Conservation (phyloP, 345 rosid genomes). For the Sapria himalayana region DNA sequence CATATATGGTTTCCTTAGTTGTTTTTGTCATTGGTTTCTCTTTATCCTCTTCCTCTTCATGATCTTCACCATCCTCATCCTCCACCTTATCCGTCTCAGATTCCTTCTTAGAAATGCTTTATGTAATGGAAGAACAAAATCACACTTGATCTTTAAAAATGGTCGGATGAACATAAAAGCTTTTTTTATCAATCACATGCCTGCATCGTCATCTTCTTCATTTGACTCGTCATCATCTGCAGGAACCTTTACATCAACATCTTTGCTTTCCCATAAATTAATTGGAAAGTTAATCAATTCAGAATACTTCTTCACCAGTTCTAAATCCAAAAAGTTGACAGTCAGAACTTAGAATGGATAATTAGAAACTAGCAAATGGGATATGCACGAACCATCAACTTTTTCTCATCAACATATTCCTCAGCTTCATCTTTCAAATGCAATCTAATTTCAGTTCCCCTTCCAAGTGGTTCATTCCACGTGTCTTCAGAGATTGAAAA, state of each 20-base stretch:
- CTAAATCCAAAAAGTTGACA: constrained; percentile 26
- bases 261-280: constrained; percentile 79
- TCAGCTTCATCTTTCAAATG: no score
- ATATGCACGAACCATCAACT: no score
- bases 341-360: no score
- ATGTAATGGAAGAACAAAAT: neutral
- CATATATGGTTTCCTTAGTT: constrained; percentile 57
- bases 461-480: constrained; percentile 93
- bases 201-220: constrained; percentile 61
- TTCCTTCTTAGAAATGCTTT: constrained; percentile 39
- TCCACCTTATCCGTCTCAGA: no score
- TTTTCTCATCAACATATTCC: no score
- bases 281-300: constrained; percentile 97
- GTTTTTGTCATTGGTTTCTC: constrained; percentile 64
- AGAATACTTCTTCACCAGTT: constrained; percentile 86
- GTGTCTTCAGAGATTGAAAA: constrained; percentile 94
- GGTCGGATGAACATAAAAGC: neutral
- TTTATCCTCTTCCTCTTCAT: constrained; percentile 53
- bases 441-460: no score
- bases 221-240: constrained; percentile 57
- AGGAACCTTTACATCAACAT: constrained; percentile 78
- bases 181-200: constrained; percentile 4
- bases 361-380: no score
- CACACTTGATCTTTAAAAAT: neutral
- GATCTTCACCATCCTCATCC: constrained; percentile 37